Percentiles rank a stretch among this genome's conserved stretches.
These are phyloP conservation scores for Pseudocercospora pini-densiflorae DNA, from an alignment of 2,329 filamentous ascomycete species.

Conservation along the genomic window DNA sequence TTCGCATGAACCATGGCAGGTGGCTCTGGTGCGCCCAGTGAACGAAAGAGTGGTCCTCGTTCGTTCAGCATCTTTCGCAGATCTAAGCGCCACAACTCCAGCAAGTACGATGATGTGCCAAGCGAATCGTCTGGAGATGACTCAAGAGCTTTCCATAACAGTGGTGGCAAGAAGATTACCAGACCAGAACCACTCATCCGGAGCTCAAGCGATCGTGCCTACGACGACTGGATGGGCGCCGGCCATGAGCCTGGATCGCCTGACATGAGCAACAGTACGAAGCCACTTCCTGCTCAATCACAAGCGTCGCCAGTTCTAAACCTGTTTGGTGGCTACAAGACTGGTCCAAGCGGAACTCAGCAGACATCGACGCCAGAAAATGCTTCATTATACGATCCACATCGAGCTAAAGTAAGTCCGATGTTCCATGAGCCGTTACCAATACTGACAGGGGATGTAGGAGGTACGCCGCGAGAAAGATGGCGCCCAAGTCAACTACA, in stretches of 20 bases:
- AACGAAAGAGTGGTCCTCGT: background rate
- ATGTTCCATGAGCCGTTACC: no score
- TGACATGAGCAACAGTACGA: background rate
- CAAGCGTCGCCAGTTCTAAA: background rate
- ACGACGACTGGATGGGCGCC: constrained; percentile 1
- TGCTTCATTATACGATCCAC: background rate
- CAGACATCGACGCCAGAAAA: background rate
- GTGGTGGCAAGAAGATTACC: background rate
- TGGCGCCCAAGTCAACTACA: background rate
- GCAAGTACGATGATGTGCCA: background rate
- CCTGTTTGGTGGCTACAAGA: background rate
- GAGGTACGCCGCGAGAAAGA: background rate
- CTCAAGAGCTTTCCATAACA: background rate
- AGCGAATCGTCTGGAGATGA: background rate
- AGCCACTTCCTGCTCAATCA: background rate
- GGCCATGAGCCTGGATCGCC: background rate
- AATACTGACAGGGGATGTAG: background rate
- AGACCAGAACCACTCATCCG: background rate
- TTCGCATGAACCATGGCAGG: background rate
- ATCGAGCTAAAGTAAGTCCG: background rate
- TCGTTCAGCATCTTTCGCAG: background rate
- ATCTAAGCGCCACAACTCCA: background rate
- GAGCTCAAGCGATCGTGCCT: background rate
- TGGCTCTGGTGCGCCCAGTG: background rate
- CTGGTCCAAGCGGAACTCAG: background rate